Base-by-base conservation (phyloP, 2,329 filamentous ascomycete genomes). In the Calonectria henricotiae region DNA sequence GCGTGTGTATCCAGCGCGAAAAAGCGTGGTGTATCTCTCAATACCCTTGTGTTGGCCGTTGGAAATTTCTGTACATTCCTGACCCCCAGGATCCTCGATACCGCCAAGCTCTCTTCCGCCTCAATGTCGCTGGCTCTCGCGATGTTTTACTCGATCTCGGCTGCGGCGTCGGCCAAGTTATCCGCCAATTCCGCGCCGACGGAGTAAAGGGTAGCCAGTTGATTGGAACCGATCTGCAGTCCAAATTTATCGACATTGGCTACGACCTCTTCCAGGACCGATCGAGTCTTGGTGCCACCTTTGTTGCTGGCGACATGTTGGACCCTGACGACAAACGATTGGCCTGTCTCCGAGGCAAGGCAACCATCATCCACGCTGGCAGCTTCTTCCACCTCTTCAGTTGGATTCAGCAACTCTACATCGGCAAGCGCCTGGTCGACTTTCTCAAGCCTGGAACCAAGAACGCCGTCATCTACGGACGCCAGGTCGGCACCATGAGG, bases 261-360 rank as follows among this genome's bases (percentile, higher is more conserved):
- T 90, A 91, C 78, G 89, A 91, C 65, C 83, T 93, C 23, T 93
- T 93, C 80, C 84, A 86, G 54, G 91, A 92, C 71, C 84, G 85
- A 30, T 76, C 81, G n/a, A 82, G 67, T 39, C 79, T 90, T 5
- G 81, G 81, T 23, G 83, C 83, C 2, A 82, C 81, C 1, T 89
- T 90, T 71, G 79, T 90, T 35, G 75, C 83, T 3, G 88, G 86
- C 23, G 86, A 90, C 70, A 79, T 89, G 69, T 78, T 89, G 11
- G 81, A 84, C 63, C 82, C 81, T 7, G 79, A 80, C 13, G 83
- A 86, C 65, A 73, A 71, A 17, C 77, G 78, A 3, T 77, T 86
- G 5, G 73, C 78, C 3, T 68, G 68, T 1, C 74, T 87, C 2
- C 75, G 82, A 30, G 83, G 82, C 32, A 83, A 75, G 75, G 85